Base-by-base conservation (phyloP, 1,284 basidiomycete genomes). In the Xerocomus cyaneibrunnescens region DNA sequence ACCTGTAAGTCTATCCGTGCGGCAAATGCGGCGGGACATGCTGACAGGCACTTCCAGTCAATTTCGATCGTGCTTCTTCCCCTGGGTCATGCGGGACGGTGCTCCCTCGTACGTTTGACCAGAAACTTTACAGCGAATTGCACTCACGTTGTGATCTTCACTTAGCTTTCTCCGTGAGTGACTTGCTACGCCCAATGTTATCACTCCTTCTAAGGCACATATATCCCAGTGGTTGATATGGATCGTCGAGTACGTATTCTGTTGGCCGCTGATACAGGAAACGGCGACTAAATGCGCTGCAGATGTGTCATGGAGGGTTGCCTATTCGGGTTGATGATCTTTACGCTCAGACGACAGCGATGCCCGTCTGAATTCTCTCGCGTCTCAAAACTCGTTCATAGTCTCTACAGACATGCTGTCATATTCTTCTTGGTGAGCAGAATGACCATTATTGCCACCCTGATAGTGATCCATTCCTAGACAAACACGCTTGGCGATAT, bases 101-200 rank as follows among this genome's bases (percentile, higher is more conserved):
- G 14, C 21, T 31, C 16, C 31, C 32, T n/a, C 17, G 50, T 51
- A 51, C 4, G 50, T 51, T n/a, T n/a, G n/a, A n/a, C n/a, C n/a
- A n/a, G n/a, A n/a, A 30, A 30, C 10, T 27, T 27, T 10, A 5
- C 10, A 27, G 10, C 12, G 31, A 7, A 16, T 17, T 25, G n/a
- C 7, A 14, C 47, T 51, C 12, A 51, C 27, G 3, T n/a, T 8
- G 19, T 7, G 13, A 36, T 3, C 14, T 41, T 31, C 21, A 0
- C 19, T 21, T 36, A 51, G 50, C 47, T 36, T 17, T 36, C 6
- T 51, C 48, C 25, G 50, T 51, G 34, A 37, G 50, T 51, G 22
- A 17, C 38, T 41, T 23, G 19, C 32, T n/a, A 1, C 3, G 8
- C 16, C 27, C 16, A 43, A 31, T 19, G 12, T n/a, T 8, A 19